A percentile compares a stretch with the other conserved stretches of the same genome.
These are phyloP conservation scores for Coemansia sp. DNA, from an alignment of 192 early-diverging fungal genomes.

Conservation along the genomic window DNA sequence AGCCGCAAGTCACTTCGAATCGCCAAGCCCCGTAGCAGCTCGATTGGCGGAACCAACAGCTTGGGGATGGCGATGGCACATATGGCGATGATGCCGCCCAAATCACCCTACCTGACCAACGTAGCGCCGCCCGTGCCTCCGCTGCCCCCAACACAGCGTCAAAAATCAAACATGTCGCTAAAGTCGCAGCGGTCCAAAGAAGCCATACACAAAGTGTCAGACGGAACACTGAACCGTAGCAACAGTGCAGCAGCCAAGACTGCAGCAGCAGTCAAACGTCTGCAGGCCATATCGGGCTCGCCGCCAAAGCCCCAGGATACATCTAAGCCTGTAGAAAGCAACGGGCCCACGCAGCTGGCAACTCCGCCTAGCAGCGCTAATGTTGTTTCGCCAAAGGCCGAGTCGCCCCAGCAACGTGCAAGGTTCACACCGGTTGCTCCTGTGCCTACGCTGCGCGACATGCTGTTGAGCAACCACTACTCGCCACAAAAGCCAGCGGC, in stretches of 20 bases:
- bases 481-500: conserved; percentile 18
- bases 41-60: conserved; percentile 19
- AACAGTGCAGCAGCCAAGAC: conserved; percentile 51
- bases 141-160: conserved; percentile 5
- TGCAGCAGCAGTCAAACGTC: conserved; percentile 37
- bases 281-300: conserved; percentile 26
- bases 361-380: conserved; percentile 22
- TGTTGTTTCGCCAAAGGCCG: conserved; percentile 1
- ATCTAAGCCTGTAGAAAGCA: background rate
- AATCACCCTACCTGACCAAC: conserved; percentile 43
- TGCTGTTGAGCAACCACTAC: conserved; percentile 32
- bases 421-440: conserved; percentile 18
- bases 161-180: conserved; percentile 19
- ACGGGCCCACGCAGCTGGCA: conserved; percentile 8
- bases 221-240: conserved; percentile 21
- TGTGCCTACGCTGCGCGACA: conserved; percentile 43
- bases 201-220: conserved; percentile 1
- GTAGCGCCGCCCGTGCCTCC: conserved; percentile 8
- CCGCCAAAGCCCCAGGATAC: conserved; percentile 6
- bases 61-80: conserved; percentile 45
- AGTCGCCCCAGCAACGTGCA: conserved; percentile 10
- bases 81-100: conserved; percentile 49
- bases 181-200: conserved; percentile 23
- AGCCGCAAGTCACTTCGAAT: conserved; percentile 10
- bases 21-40: conserved; percentile 16